These are phyloP conservation scores for Bassia scoparia DNA, from an alignment of 148 eudicot species.

Conservation along the genomic window DNA sequence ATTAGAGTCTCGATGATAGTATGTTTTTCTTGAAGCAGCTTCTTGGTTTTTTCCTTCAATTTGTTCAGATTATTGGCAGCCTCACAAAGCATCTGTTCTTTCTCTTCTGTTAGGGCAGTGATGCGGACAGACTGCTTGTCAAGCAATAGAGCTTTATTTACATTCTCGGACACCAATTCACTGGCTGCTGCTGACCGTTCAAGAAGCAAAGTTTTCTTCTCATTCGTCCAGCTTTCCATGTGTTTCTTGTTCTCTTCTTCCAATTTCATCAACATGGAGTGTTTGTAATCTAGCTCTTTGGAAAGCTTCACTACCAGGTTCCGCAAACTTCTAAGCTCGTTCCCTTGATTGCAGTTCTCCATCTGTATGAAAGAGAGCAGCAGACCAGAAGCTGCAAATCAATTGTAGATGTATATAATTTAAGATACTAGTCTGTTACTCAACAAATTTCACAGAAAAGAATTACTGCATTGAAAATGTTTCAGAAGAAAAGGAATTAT, in stretches of 20 bases:
- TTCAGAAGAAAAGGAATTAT: neutral
- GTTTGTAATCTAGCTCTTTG: conserved; percentile 29
- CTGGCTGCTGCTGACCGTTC: conserved; percentile 18
- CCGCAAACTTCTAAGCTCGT: conserved; percentile 19
- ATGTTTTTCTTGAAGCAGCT: conserved; percentile 15
- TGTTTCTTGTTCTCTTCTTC: conserved; percentile 7
- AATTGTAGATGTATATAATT: neutral
- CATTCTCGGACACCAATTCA: conserved; percentile 21
- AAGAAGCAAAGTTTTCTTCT: conserved; percentile 12
- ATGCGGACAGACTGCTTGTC: conserved; percentile 12
- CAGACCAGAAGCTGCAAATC: conserved; percentile 5
- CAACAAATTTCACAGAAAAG: neutral
- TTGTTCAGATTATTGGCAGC: neutral
- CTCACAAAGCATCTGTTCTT: conserved; percentile 20
- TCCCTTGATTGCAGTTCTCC: conserved; percentile 18
- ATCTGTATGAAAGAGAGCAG: neutral
- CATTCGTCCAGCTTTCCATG: conserved; percentile 1
- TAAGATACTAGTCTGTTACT: neutral
- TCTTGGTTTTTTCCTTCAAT: conserved; percentile 21
- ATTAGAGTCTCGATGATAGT: conserved; percentile 10
- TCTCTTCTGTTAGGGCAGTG: conserved; percentile 13
- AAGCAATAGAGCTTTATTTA: conserved; percentile 13
- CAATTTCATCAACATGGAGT: conserved; percentile 21
- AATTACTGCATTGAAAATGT: neutral
- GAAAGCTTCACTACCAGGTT: conserved; percentile 25